phyloP scores from a whole-genome alignment of 1,284 basidiomycete genomes.

The Omphalotus olearius region DNA sequence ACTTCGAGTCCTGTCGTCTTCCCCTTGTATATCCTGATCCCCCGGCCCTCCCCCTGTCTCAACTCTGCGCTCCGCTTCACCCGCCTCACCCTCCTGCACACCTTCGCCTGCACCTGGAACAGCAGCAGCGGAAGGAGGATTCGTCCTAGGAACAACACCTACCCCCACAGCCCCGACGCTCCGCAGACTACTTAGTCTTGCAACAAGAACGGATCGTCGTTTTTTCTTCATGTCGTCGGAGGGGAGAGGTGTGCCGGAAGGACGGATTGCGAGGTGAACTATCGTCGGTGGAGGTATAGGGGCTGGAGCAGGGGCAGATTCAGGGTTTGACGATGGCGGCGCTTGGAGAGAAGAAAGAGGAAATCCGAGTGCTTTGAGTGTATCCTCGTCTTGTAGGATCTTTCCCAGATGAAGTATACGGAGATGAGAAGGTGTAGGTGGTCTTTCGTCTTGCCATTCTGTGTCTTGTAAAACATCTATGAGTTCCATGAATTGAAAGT shows the following conservation, averaged over 20 bases:
- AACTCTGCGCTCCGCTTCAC: too few relatives aligned
- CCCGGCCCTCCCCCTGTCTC: too few relatives aligned
- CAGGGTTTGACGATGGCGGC: constrained; percentile 5
- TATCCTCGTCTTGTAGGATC: constrained; percentile 82
- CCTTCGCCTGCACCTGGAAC: too few relatives aligned
- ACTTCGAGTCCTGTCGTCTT: too few relatives aligned
- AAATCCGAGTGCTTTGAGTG: constrained; percentile 55
- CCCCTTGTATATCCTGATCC: too few relatives aligned
- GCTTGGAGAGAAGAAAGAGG: constrained; percentile 15
- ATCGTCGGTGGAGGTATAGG: constrained; percentile 52
- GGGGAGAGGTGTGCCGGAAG: constrained; percentile 40
- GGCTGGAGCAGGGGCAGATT: constrained; percentile 21
- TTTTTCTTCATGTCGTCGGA: constrained; percentile 55
- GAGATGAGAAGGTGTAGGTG: constrained; percentile 75
- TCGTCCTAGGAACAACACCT: too few relatives aligned
- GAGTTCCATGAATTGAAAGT: neutral
- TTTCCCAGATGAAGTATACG: constrained; percentile 80
- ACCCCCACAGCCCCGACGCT: too few relatives aligned
- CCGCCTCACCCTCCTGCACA: too few relatives aligned
- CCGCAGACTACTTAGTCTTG: too few relatives aligned
- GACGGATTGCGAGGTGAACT: constrained; percentile 77
- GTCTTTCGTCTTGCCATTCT: constrained; percentile 82
- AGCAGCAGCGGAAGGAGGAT: too few relatives aligned
- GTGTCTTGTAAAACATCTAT: neutral
- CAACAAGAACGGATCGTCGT: too few relatives aligned